Evolutionary conservation across 31 red algal genomes (phyloP).

Genomic region (Bonnemaisonia californica): DNA sequence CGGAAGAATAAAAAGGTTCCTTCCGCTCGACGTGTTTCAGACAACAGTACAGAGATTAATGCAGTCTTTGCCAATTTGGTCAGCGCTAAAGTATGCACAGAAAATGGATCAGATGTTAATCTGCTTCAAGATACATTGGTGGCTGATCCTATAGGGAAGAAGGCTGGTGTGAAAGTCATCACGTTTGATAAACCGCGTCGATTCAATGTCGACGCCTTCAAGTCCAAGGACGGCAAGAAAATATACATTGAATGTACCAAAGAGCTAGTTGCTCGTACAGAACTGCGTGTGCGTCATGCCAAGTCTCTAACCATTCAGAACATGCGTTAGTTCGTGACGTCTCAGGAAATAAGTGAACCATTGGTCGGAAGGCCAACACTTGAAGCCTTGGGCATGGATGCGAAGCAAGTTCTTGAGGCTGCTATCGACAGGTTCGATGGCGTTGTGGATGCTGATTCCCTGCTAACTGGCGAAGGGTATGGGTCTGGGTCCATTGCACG

Average conservation of each 20-base stretch:
- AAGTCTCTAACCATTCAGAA: conserved; percentile 9
- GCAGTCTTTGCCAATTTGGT: background rate
- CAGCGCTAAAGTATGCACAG: background rate
- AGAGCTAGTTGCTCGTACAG: background rate
- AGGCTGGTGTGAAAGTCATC: background rate
- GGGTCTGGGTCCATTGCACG: background rate
- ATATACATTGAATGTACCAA: background rate
- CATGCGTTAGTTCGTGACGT: background rate
- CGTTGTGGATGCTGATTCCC: background rate
- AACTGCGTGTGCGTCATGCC: conserved; percentile 6
- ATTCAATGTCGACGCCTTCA: background rate
- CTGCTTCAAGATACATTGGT: conserved; percentile 1
- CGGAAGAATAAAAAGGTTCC: background rate
- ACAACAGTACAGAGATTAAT: background rate
- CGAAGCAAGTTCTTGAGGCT: background rate
- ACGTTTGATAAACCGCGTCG: background rate
- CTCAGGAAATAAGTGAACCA: conserved; percentile 4
- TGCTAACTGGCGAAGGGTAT: background rate
- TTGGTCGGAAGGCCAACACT: conserved; percentile 1
- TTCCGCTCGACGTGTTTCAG: background rate
- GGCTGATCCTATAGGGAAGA: background rate
- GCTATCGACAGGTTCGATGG: background rate
- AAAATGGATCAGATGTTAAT: background rate
- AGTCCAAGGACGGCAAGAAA: background rate
- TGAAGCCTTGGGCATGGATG: background rate